Evolutionary conservation across 352 stramenopile species (phyloP), one percentile per base, ranked within the genome.

Genomic region (Chrysophaeum taylorii): DNA sequence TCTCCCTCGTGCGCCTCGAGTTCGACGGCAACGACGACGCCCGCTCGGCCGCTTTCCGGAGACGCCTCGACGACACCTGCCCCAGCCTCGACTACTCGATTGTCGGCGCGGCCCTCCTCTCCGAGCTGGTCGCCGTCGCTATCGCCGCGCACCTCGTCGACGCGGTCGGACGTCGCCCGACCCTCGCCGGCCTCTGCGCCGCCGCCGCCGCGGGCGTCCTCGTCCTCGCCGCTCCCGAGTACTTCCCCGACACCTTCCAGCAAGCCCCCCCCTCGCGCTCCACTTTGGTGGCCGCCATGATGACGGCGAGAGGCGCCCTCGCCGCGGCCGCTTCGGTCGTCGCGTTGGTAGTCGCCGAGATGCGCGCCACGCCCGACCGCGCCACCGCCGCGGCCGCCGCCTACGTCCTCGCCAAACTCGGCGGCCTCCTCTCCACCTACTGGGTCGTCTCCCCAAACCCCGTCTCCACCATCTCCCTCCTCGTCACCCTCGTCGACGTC

Each of bases 401-500:
- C 7, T 66, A 66, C 36, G 31, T n/a, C 1, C 9, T 36, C n/a
- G 36, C 33, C 23, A 16, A 36, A 31, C 36, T 66, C 33, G 57
- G 57, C 57, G 57, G 33, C 36, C 36, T 66, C 9, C 33, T n/a
- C 12, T 21, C 57, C 5, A 29, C 57, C 12, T 45, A 2, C 35
- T 66, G 57, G 57, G 57, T 66, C 31, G 57, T 31, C 16, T 16
- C 57, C 1, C 57, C 57, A 23, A 66, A 42, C 33, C 36, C 57
- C 33, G 1, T 66, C 2, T 66, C 57, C 4, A 66, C 31, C 2
- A 36, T 45, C 14, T 45, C 36, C 2, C 35, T 66, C 12, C 57
- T 66, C 5, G 57, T 66, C 31, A 66, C 57, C 36, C 36, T 66
- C 18, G 35, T 66, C 57, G 18, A 9, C 57, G 57, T 66, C n/a